phyloP scores from a whole-genome alignment of 1,139 yeast species.

The Magnusiomyces tetraspermus region DNA sequence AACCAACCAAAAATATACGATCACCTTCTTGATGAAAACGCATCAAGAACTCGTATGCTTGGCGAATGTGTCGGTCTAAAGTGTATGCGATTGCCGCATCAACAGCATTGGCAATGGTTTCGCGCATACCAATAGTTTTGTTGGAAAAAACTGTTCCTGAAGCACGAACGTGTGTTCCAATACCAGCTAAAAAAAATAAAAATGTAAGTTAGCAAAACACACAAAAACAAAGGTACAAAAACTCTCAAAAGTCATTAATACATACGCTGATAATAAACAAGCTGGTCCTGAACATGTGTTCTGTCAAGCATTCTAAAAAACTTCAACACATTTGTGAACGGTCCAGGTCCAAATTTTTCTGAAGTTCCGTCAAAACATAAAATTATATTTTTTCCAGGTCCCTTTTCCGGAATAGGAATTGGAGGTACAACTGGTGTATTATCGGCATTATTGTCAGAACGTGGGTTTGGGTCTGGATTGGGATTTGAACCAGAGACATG shows the following conservation, averaged over 20 bases:
- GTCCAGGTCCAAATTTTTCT: conserved; percentile 47
- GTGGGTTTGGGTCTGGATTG: too few relatives aligned
- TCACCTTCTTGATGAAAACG: conserved; percentile 42
- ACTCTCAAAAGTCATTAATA: conserved; percentile 6
- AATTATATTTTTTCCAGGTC: conserved; percentile 34
- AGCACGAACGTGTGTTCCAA: conserved; percentile 42
- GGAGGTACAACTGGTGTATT: neutral
- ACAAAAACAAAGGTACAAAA: neutral
- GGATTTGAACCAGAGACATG: too few relatives aligned
- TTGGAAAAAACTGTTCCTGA: conserved; percentile 28
- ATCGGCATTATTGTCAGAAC: too few relatives aligned
- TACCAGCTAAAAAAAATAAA: conserved; percentile 39
- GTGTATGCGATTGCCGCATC: conserved; percentile 49
- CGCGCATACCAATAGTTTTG: conserved; percentile 8
- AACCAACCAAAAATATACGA: conserved; percentile 48
- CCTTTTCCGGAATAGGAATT: neutral
- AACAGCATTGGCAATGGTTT: conserved; percentile 23
- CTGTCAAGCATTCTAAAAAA: conserved; percentile 45
- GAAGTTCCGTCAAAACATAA: conserved; percentile 59
- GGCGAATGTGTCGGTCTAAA: conserved; percentile 45
- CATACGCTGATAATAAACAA: conserved; percentile 51
- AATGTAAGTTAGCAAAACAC: too few relatives aligned
- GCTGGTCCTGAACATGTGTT: conserved; percentile 33
- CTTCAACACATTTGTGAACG: conserved; percentile 45
- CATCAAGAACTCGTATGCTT: conserved; percentile 48